Conservation (phyloP, 2,329 filamentous ascomycete genomes). For the Grosmannia clavigera region DNA sequence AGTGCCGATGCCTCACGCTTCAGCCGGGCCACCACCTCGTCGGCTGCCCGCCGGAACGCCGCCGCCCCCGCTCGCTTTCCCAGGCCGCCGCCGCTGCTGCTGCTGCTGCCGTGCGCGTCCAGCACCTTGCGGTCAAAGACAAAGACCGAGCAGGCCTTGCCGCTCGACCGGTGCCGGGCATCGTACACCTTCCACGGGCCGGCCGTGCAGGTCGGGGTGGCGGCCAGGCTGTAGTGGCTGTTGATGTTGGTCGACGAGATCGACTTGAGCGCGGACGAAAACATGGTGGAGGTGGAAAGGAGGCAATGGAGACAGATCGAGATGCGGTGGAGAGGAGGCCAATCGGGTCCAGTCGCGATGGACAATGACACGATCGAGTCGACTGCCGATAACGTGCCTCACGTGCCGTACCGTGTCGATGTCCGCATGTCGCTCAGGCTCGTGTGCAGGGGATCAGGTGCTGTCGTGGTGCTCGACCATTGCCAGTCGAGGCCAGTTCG, state of each 20-base stretch:
- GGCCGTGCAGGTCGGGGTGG: constrained; percentile 62
- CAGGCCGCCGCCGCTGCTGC: constrained; percentile 34
- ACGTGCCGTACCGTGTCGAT: background rate
- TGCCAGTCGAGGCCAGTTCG: background rate
- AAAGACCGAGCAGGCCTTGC: constrained; percentile 81
- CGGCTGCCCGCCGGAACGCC: constrained; percentile 50
- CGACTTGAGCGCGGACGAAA: constrained; percentile 85
- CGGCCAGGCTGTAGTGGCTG: constrained; percentile 76
- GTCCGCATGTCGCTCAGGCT: background rate
- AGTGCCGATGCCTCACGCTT: constrained; percentile 87
- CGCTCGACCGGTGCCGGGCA: constrained; percentile 90
- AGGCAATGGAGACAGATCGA: background rate
- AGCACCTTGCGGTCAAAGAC: constrained; percentile 85
- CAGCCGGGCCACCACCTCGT: constrained; percentile 81
- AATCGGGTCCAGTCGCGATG: too few relatives aligned
- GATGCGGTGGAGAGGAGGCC: too few relatives aligned
- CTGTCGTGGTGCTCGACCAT: too few relatives aligned
- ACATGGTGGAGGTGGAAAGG: constrained; percentile 44
- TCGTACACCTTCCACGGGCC: constrained; percentile 98
- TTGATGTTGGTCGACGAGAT: constrained; percentile 84
- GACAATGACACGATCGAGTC: too few relatives aligned
- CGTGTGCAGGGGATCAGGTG: too few relatives aligned
- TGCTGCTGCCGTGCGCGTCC: constrained; percentile 45
- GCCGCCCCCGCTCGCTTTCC: constrained; percentile 41
- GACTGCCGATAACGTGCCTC: too few relatives aligned